Percentiles rank a stretch among this genome's conserved stretches.
Conservation (phyloP, 139 green algal species). For the Micromonas commoda region DNA sequence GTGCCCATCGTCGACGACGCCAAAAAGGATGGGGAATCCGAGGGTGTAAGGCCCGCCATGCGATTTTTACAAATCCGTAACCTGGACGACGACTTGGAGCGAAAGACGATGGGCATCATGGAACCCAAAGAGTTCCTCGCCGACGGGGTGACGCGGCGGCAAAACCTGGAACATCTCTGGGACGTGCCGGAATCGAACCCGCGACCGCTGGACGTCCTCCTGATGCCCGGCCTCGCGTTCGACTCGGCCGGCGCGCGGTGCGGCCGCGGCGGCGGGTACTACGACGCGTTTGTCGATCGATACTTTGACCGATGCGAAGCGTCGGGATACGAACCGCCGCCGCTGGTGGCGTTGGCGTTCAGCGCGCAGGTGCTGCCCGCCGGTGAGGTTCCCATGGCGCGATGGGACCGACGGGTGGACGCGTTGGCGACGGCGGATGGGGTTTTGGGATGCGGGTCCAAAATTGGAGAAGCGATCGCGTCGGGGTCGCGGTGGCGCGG, state of each 20-base stretch:
- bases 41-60: neutral
- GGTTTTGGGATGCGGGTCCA: neutral
- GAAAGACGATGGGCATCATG: neutral
- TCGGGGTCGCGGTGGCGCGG: neutral
- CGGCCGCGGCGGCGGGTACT: constrained; percentile 17
- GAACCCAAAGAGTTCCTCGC: too few species aligned
- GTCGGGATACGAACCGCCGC: neutral
- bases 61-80: neutral
- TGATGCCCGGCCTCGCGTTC: constrained; percentile 17
- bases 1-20: constrained; percentile 1
- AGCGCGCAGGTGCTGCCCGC: neutral
- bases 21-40: neutral
- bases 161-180: neutral
- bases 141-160: neutral
- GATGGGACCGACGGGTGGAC: neutral
- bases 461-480: neutral
- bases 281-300: constrained; percentile 10
- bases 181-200: too few species aligned
- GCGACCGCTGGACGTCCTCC: constrained; percentile 14
- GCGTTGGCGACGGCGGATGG: neutral
- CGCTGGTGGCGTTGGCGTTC: neutral
- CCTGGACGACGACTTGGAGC: neutral
- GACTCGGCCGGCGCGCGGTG: neutral
- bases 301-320: neutral
- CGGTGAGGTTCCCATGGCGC: neutral